A percentile compares a stretch with the other conserved stretches of the same genome.
Conservation (phyloP, 352 stramenopile species). For the Globisporangium apiculatum region DNA sequence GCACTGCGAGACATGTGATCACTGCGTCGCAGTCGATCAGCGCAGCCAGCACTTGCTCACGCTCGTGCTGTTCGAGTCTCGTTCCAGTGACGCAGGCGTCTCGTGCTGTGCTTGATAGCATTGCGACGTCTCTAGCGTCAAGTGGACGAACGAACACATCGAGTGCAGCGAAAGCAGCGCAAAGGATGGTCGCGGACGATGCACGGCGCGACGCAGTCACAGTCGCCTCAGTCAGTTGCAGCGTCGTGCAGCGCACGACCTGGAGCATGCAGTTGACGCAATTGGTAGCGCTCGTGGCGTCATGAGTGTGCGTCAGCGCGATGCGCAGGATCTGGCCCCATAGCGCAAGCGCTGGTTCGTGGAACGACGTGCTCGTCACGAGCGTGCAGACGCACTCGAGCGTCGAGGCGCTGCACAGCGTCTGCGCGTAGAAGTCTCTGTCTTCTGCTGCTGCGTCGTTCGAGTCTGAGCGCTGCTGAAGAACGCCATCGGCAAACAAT, state of each 20-base stretch:
- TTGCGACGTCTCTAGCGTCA: not conserved
- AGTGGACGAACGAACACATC: conserved; percentile 16
- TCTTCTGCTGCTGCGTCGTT: conserved; percentile 6
- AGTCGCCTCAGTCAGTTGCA: conserved; percentile 4
- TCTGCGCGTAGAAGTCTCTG: conserved; percentile 22
- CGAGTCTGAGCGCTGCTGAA: not conserved
- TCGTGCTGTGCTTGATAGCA: not conserved
- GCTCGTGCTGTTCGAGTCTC: conserved; percentile 8
- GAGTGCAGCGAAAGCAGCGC: conserved; percentile 18
- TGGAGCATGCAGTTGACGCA: conserved; percentile 46
- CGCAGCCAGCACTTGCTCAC: conserved; percentile 23
- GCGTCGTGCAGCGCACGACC: conserved; percentile 34
- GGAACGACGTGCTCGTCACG: conserved; percentile 21
- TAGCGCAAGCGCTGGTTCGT: conserved; percentile 26
- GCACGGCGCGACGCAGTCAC: conserved; percentile 22
- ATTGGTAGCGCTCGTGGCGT: conserved; percentile 35
- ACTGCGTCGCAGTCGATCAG: conserved; percentile 37
- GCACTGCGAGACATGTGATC: conserved; percentile 31
- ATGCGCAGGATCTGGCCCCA: conserved; percentile 33
- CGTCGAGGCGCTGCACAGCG: conserved; percentile 27
- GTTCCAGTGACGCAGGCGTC: not conserved
- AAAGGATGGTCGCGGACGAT: too few species aligned
- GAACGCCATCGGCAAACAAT: conserved; percentile 13
- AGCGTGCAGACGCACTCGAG: conserved; percentile 42
- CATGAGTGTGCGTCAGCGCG: conserved; percentile 22